Evolutionary conservation across 2,329 filamentous ascomycete species (phyloP), one percentile per base, ranked within the genome.

Genomic region (Ploettnerulaceae sp.): DNA sequence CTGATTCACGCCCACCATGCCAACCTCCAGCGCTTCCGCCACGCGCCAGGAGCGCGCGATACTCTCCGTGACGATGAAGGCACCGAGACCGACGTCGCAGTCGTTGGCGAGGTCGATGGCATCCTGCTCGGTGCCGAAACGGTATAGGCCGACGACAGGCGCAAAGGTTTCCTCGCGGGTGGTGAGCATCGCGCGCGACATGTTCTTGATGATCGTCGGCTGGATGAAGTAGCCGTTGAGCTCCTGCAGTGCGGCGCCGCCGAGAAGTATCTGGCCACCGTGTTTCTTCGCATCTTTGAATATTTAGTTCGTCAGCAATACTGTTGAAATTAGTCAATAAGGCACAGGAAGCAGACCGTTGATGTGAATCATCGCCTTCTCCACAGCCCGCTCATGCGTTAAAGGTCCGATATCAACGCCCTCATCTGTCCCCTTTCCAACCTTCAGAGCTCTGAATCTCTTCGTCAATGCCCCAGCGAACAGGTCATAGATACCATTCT

Each of bases 121-220:
- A 53, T 81, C 76, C 14, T 73, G 71, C 55, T 81, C 77, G 0
- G 70, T 72, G 54, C 76, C 73, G 64, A 81, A 81, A 0, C 69
- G 72, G 46, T 72, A 72, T 53, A 84, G 74, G 14, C 71, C 72
- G 0, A 79, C 74, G 7, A 85, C 78, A 0, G 81, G 79, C 0
- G 79, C 80, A 51, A 84, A 84, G 0, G 15, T 57, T 55, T 47
- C 57, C 36, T 58, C 56, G 1, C 44, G 20, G 3, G 48, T 47
- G 3, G 47, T 48, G 12, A 50, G 29, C 56, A 57, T 58, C 14
- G 55, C 42, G 8, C 21, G 21, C 14, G 18, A 55, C 46, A 53
- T 52, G 14, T 51, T 47, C 11, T 36, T 55, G 25, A 58, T 46
- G n/a, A 57, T 45, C 2, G 56, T 57, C 8, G 56, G 48, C 24